These are phyloP conservation scores for Xylaria acuta DNA, from an alignment of 495 filamentous ascomycete species.

Conservation along the genomic window DNA sequence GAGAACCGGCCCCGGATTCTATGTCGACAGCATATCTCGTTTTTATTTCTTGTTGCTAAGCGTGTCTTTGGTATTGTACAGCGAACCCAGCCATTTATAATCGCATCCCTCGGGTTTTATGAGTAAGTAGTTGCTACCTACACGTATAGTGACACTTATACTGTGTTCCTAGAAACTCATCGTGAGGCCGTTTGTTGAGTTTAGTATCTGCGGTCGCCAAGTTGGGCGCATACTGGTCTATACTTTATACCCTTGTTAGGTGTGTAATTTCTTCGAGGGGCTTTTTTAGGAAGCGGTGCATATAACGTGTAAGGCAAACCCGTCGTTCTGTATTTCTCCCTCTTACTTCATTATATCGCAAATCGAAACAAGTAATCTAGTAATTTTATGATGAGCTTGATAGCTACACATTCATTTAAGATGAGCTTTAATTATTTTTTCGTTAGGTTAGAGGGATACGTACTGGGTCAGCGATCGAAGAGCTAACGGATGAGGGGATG, in stretches of 20 bases:
- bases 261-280: background rate
- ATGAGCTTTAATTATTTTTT: background rate
- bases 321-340: background rate
- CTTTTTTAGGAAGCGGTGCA: background rate
- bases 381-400: background rate
- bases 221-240: background rate
- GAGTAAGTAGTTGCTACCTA: background rate
- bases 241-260: background rate
- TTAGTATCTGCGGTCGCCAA: background rate
- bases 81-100: background rate
- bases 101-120: background rate
- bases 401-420: background rate
- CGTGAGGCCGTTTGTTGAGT: background rate
- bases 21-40: background rate
- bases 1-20: background rate
- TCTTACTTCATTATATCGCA: background rate
- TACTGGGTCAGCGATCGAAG: background rate
- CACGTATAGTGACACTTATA: background rate
- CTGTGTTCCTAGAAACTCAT: background rate
- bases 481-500: background rate
- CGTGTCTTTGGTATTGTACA: background rate
- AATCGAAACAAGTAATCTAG: background rate
- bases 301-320: background rate
- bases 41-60: background rate
- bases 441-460: no score